Base-by-base conservation (phyloP, 2,329 filamentous ascomycete species). In the Teratosphaeria gauchensis region DNA sequence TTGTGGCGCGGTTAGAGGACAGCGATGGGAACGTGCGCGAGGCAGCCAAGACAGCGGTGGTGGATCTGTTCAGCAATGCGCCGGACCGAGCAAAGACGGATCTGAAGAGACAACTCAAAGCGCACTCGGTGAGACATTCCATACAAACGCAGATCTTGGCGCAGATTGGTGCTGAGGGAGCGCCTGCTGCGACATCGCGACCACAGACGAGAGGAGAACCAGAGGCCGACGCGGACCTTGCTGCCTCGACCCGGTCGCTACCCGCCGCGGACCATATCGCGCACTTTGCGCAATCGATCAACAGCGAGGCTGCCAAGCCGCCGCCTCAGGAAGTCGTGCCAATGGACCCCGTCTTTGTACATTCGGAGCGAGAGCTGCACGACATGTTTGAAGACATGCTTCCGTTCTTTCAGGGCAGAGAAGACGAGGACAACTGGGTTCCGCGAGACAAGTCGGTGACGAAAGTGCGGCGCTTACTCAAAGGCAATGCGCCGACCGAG, bases 361-460 rank as follows among this genome's bases (percentile, higher is more conserved):
- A 92, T 67, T 92, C 91, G 1, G 81, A 87, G 64, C 83, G 90
- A 66, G 91, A 96, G 70, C 77, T 97, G n/a, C 92, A 96, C 61
- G 91, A 95, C 30, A 84, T 88, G 1, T 85, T 96, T 71, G 84
- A 84, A 64, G 86, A 89, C 33, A 96, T 97, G 89, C 79, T 86
- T 33, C 80, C 80, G 56, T 82, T 82, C 71, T 96, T 96, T 62
- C 91, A 96, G 65, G 92, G 92, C 56, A 90, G 81, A 70, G 92
- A 97, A 75, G 85, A 88, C 0, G 92, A 97, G 70, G 84, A 89
- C 60, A 97, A 97, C 69, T 97, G 92, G 92, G 72, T 89, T 66
- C 86, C 87, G 65, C 83, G 92, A 71, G 92, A 97, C 72, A 88
- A 92, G 76, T 87, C 84, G 69, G 82, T 91, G 42, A 82, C 81